A percentile compares a stretch with the other conserved stretches of the same genome.
Conservation (phyloP, 805 yeast species). For the Kazachstania africana region DNA sequence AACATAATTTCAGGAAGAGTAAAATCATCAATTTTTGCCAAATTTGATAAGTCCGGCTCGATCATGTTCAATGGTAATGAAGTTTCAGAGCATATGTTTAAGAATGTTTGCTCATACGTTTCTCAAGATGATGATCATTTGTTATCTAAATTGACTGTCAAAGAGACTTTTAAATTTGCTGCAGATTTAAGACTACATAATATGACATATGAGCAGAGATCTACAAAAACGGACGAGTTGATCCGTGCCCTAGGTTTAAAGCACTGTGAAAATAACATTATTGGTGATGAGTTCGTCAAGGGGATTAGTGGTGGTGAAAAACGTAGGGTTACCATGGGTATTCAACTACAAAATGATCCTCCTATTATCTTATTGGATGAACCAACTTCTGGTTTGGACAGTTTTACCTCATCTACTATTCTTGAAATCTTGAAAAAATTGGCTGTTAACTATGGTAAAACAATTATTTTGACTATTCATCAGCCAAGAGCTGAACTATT, state of each 20-base stretch:
- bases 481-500: slow-evolving; percentile 69
- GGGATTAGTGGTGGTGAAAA: slow-evolving; percentile 89
- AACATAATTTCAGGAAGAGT: slow-evolving; percentile 53
- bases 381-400: slow-evolving; percentile 82
- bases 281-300: slow-evolving; percentile 47
- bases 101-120: slow-evolving; percentile 57
- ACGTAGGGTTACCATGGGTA: slow-evolving; percentile 71
- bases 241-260: slow-evolving; percentile 56
- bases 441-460: slow-evolving; percentile 43
- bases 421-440: slow-evolving; percentile 46
- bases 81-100: slow-evolving; percentile 27
- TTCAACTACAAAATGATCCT: slow-evolving; percentile 64
- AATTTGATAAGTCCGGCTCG: slow-evolving; percentile 29
- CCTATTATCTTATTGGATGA: slow-evolving; percentile 68
- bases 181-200: slow-evolving; percentile 54
- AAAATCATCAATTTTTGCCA: slow-evolving; percentile 22
- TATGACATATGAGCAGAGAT: slow-evolving; percentile 32
- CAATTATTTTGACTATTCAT: slow-evolving; percentile 69
- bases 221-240: slow-evolving; percentile 39
- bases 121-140: slow-evolving; percentile 71
- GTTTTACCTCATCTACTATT: slow-evolving; percentile 64
- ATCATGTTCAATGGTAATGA: slow-evolving; percentile 33
- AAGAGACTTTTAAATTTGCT: slow-evolving; percentile 64
- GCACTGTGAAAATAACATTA: slow-evolving; percentile 68
- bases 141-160: slow-evolving; percentile 59